phyloP scores from a whole-genome alignment of 768 basidiomycete species.

The Tulasnella sp. region DNA sequence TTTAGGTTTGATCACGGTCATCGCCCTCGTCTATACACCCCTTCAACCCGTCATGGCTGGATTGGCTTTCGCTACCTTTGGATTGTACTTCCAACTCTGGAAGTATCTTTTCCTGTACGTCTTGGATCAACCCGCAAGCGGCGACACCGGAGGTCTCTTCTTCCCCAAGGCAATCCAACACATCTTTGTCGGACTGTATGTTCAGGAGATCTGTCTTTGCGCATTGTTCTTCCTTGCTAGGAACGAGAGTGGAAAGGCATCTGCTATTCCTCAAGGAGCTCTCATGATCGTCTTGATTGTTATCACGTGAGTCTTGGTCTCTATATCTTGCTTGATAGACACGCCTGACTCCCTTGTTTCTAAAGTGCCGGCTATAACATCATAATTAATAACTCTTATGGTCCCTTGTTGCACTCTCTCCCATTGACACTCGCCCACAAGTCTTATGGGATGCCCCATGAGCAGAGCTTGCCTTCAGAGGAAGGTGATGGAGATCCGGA shows the following conservation, averaged over 20 bases:
- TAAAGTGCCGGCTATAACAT: slow-evolving; percentile 54
- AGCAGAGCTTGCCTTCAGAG: slow-evolving; percentile 6
- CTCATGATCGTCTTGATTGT: slow-evolving; percentile 77
- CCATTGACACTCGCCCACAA: slow-evolving; percentile 69
- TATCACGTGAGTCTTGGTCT: slow-evolving; percentile 52
- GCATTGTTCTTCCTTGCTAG: slow-evolving; percentile 84
- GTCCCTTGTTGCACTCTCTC: slow-evolving; percentile 57
- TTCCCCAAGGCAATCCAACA: slow-evolving; percentile 93
- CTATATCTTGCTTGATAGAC: background rate
- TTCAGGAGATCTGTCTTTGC: slow-evolving; percentile 73
- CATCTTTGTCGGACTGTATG: slow-evolving; percentile 84
- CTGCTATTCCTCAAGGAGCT: slow-evolving; percentile 59
- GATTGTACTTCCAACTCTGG: slow-evolving; percentile 47
- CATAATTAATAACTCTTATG: slow-evolving; percentile 65
- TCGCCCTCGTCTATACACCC: slow-evolving; percentile 51
- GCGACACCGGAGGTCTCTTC: slow-evolving; percentile 86
- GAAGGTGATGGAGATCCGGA: background rate
- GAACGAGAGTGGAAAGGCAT: slow-evolving; percentile 38
- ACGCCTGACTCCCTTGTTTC: background rate
- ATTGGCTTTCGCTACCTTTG: slow-evolving; percentile 68
- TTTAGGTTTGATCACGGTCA: slow-evolving; percentile 33
- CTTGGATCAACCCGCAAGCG: slow-evolving; percentile 50
- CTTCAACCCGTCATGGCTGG: slow-evolving; percentile 93
- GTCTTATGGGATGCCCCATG: slow-evolving; percentile 32
- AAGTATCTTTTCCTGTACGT: slow-evolving; percentile 73